These are phyloP conservation scores for Trichosporon sp. DNA, from an alignment of 1,284 basidiomycete genomes.

Conservation along the genomic window DNA sequence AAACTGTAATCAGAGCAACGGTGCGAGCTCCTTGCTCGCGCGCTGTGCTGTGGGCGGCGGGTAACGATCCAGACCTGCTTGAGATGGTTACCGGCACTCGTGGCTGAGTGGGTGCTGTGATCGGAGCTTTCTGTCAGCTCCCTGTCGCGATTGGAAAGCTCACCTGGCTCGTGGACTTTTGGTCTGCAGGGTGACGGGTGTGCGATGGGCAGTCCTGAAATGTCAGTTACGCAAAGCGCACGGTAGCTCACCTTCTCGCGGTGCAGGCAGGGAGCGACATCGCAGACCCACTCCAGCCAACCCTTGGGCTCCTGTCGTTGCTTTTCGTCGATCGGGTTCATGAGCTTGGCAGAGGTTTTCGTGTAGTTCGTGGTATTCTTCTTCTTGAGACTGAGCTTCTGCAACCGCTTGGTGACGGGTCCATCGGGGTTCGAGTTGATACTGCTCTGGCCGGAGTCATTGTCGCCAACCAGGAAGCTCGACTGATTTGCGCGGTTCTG, in stretches of 20 bases:
- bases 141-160: neutral
- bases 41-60: neutral
- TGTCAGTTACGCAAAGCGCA: neutral
- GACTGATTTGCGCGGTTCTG: constrained; percentile 3
- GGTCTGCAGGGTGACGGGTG: neutral
- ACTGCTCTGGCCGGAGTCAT: constrained; percentile 11
- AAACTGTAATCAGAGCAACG: neutral
- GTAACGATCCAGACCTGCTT: neutral
- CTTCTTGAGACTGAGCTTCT: constrained; percentile 9
- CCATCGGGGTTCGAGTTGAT: neutral
- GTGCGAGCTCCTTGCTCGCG: neutral
- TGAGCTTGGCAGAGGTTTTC: neutral
- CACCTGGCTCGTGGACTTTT: neutral
- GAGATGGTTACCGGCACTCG: neutral
- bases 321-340: constrained; percentile 10
- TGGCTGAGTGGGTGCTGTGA: constrained; percentile 13
- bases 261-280: neutral
- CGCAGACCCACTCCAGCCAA: constrained; percentile 10
- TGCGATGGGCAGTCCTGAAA: neutral
- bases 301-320: neutral
- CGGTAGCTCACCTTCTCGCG: constrained; percentile 6
- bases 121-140: neutral
- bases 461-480: constrained; percentile 5
- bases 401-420: neutral
- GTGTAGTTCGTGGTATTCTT: constrained; percentile 4